Evolutionary conservation across 2,329 filamentous ascomycete genomes (phyloP), one percentile per base, ranked within the genome.

Genomic region (Pseudogymnoascus sp.): DNA sequence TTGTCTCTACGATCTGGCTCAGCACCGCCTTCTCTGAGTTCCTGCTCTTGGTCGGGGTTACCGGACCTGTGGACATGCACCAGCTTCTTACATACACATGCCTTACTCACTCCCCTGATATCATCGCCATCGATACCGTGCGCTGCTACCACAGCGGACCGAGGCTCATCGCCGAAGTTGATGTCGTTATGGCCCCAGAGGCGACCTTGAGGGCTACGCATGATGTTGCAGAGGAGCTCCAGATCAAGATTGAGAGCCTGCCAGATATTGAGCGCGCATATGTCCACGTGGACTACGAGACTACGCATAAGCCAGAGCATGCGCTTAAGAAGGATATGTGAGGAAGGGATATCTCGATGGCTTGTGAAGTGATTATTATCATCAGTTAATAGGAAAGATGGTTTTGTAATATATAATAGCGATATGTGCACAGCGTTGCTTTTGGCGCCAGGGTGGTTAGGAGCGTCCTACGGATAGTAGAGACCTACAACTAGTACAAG

Each of bases 231-330:
- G 94, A 99, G 76, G 92, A 88, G 69, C 80, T 99, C 69, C 94
- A 99, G 79, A 89, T 89, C 65, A 97, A 97, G 78, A 80, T 97
- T 2, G 94, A 99, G 81, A 89, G 87, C 62, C 75, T 99, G 65
- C 93, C 94, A 0, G 88, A 96, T 72, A 87, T 97, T 8, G 94
- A 97, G 81, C 80, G 94, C 63, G 92, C 92, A 0, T 97, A 97
- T 72, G 94, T 97, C 18, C 94, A 99, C 74, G 92, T 97, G 15
- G 94, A 99, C 74, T 97, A 95, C 69, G 94, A 97, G 78, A 97
- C 92, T 3, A 92, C 88, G 15, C 94, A 97, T 75, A 92, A 94
- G 74, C 93, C 93, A 0, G 92, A 97, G 78, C 92, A 87, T 69
- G 76, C 77, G 12, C 79, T 76, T 64, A 86, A 86, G 77, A 87